Evolutionary conservation across 805 yeast genomes (phyloP).

Genomic region (Ogataea allantospora): DNA sequence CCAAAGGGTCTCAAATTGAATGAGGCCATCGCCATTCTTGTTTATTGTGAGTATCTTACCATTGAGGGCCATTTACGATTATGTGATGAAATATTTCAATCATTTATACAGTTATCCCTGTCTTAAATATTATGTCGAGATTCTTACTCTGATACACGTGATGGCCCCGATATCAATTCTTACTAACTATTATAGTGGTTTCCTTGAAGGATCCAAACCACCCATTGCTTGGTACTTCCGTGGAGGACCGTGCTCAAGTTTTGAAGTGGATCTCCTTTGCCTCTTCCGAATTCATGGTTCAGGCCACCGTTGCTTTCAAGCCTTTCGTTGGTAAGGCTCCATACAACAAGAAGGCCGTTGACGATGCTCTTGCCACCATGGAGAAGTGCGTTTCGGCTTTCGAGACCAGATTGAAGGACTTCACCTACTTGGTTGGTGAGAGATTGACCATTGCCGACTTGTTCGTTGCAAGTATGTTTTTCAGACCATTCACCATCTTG

Average conservation of each 20-base stretch:
- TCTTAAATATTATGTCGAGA: constrained; percentile 79
- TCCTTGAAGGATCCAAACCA: constrained; percentile 43
- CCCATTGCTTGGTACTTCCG: constrained; percentile 58
- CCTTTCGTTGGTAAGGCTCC: constrained; percentile 66
- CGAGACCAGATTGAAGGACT: constrained; percentile 53
- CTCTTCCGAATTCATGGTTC: constrained; percentile 61
- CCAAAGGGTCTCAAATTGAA: constrained; percentile 70
- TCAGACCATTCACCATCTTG: constrained; percentile 46
- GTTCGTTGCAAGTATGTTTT: constrained; percentile 40
- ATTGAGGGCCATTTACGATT: constrained; percentile 9
- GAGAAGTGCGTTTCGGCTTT: constrained; percentile 41
- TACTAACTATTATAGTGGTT: constrained; percentile 38
- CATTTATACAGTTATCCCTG: constrained; percentile 77
- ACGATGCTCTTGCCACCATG: constrained; percentile 34
- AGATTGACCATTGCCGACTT: constrained; percentile 46
- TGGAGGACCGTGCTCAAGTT: constrained; percentile 61
- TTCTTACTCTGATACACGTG: constrained; percentile 46
- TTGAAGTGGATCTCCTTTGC: constrained; percentile 77
- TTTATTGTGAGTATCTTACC: constrained; percentile 41
- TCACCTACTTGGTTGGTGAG: constrained; percentile 49
- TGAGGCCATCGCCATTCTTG: constrained; percentile 64
- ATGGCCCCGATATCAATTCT: constrained; percentile 1
- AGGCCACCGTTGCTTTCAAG: constrained; percentile 48
- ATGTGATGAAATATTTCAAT: constrained; percentile 55
- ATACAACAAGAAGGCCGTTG: constrained; percentile 67